A percentile compares a stretch with the other conserved stretches of the same genome.
phyloP scores from a whole-genome alignment of 192 early-diverging fungal species.

The Jimgerdemannia flammicorona region DNA sequence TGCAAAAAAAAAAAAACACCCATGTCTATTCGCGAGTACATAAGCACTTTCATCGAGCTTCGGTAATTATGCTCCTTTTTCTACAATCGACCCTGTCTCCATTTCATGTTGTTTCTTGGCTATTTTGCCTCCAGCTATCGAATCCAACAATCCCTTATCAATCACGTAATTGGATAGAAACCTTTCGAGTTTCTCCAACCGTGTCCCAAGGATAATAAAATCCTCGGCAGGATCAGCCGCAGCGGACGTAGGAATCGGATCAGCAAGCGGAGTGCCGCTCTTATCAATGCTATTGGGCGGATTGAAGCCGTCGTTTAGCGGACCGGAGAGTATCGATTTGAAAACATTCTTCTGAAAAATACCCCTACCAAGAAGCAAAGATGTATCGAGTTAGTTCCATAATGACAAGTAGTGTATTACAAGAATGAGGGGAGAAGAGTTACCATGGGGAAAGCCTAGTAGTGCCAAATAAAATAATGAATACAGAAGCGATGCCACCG shows the following conservation, averaged over 20 bases:
- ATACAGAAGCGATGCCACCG: not conserved
- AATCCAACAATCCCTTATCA: not conserved
- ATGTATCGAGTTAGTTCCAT: not conserved
- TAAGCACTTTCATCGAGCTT: no score
- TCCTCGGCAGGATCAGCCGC: not conserved
- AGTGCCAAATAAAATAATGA: not conserved
- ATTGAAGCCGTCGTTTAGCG: not conserved
- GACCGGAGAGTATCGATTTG: not conserved
- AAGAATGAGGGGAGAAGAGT: not conserved
- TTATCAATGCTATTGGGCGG: not conserved
- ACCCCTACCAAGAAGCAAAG: not conserved
- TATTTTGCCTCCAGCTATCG: no score
- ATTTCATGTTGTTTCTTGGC: no score
- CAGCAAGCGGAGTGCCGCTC: not conserved
- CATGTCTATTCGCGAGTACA: no score
- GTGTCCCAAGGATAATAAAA: not conserved
- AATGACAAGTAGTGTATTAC: not conserved
- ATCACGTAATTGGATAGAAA: not conserved
- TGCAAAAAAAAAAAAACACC: no score
- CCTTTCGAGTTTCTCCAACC: not conserved
- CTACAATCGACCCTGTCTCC: no score
- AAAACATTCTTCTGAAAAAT: not conserved
- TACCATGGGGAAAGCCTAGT: not conserved
- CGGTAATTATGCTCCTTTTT: no score
- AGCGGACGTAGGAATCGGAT: not conserved